Percentiles rank a stretch among this genome's conserved stretches.
Conservation (phyloP, 2,329 filamentous ascomycete species). For the Aspergillus latus region DNA sequence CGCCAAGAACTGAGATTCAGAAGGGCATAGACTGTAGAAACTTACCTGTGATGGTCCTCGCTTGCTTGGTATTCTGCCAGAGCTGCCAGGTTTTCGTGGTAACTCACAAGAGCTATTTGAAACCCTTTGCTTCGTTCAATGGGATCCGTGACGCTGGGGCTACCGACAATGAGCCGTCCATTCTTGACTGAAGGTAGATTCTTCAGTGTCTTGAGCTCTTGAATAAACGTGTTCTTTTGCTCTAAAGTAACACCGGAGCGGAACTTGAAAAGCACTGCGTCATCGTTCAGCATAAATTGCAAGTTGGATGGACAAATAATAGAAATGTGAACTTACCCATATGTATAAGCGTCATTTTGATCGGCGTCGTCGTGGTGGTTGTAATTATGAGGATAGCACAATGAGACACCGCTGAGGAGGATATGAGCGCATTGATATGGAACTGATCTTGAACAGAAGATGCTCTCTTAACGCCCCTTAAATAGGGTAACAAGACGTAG, state of each 20-base stretch:
- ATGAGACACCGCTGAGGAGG: not conserved
- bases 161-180: constrained; percentile 53
- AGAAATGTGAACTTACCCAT: constrained; percentile 20
- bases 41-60: constrained; percentile 47
- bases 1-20: not conserved
- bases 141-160: constrained; percentile 54
- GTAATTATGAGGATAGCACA: not conserved
- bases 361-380: not conserved
- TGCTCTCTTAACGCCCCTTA: not conserved
- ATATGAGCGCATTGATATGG: not conserved
- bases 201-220: constrained; percentile 52
- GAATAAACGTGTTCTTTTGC: constrained; percentile 49
- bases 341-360: constrained; percentile 28
- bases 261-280: constrained; percentile 53
- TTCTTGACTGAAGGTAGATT: constrained; percentile 50
- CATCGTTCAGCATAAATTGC: not conserved
- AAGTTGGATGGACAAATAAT: not conserved
- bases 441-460: not conserved
- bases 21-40: constrained; percentile 28
- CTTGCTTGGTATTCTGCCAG: constrained; percentile 55
- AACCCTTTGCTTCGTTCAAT: constrained; percentile 56
- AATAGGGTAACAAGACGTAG: too few species aligned
- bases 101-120: constrained; percentile 54
- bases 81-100: constrained; percentile 48
- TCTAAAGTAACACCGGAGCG: constrained; percentile 41